A percentile compares a stretch with the other conserved stretches of the same genome.
Evolutionary conservation across 805 yeast genomes (phyloP).

Genomic region (Yarrowia keelungensis): DNA sequence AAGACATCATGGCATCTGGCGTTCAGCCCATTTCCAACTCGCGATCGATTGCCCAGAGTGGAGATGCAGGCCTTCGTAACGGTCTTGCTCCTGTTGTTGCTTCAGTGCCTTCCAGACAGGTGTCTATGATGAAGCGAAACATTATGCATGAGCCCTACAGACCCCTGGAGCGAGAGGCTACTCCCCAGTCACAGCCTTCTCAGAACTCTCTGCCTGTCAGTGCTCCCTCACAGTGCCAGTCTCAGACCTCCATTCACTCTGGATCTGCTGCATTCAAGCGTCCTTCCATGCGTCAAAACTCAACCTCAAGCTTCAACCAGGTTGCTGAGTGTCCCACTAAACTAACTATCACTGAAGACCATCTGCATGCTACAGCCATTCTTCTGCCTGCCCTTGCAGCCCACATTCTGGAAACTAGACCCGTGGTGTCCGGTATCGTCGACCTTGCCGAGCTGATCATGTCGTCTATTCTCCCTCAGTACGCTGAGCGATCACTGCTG

Average conservation of each 20-base stretch:
- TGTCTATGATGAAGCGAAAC: slow-evolving; percentile 23
- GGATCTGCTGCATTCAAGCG: slow-evolving; percentile 32
- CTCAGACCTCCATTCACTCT: slow-evolving; percentile 6
- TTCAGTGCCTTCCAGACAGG: slow-evolving; percentile 42
- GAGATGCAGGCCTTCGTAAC: slow-evolving; percentile 45
- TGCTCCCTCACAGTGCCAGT: slow-evolving; percentile 1
- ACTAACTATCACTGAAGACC: slow-evolving; percentile 15
- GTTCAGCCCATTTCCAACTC: slow-evolving; percentile 52
- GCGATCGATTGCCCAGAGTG: slow-evolving; percentile 48
- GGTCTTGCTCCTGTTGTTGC: slow-evolving; percentile 48
- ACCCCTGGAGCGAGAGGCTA: slow-evolving; percentile 17
- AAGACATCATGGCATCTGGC: slow-evolving; percentile 68
- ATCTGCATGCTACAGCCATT: slow-evolving; percentile 1
- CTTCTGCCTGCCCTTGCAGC: slow-evolving; percentile 5
- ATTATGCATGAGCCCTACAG: slow-evolving; percentile 25
- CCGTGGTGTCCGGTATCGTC: slow-evolving; percentile 2
- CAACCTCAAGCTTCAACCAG: slow-evolving; percentile 18
- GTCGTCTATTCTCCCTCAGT: slow-evolving; percentile 9
- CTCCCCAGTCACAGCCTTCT: slow-evolving; percentile 7
- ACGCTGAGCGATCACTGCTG: slow-evolving; percentile 22
- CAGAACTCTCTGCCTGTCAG: slow-evolving; percentile 20
- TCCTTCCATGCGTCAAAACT: slow-evolving; percentile 24
- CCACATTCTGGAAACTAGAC: slow-evolving; percentile 12
- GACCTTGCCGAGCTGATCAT: slow-evolving; percentile 19
- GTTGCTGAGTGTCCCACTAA: slow-evolving; percentile 17